phyloP scores from a whole-genome alignment of 257 asterid species.

The Asclepias syriaca region DNA sequence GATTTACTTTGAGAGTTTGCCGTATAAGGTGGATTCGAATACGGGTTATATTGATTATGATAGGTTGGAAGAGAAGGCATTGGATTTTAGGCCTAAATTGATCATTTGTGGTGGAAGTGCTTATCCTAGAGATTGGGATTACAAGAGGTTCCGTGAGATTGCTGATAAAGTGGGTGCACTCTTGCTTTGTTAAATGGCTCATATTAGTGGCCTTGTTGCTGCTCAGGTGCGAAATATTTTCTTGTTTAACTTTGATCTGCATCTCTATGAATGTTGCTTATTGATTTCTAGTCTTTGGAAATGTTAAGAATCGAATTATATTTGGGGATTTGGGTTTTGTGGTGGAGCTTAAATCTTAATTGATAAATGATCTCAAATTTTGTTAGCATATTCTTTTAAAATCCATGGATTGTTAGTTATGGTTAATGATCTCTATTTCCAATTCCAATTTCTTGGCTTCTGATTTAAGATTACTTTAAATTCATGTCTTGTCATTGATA shows the following conservation, averaged over 20 bases:
- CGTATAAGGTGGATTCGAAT: slow-evolving; percentile 29
- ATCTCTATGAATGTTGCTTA: neutral
- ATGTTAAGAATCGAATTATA: neutral
- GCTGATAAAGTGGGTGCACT: slow-evolving; percentile 44
- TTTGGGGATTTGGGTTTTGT: neutral
- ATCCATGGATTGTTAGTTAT: neutral
- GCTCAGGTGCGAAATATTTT: slow-evolving; percentile 29
- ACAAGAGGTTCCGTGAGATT: slow-evolving; percentile 34
- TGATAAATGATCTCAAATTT: neutral
- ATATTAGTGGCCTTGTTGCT: slow-evolving; percentile 41
- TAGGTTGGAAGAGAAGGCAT: slow-evolving; percentile 40
- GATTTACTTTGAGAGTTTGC: slow-evolving; percentile 41
- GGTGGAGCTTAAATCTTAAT: neutral
- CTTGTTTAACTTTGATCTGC: neutral
- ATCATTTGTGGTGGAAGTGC: slow-evolving; percentile 48
- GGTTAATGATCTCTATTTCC: neutral
- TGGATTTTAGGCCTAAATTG: slow-evolving; percentile 42
- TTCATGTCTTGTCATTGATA: too few species aligned
- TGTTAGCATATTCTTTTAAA: neutral
- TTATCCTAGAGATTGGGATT: slow-evolving; percentile 46
- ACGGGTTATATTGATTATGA: slow-evolving; percentile 39
- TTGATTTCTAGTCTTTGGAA: neutral
- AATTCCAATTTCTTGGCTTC: neutral
- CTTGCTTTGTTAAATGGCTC: slow-evolving; percentile 43
- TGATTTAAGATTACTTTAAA: neutral